These are phyloP conservation scores for Heliosperma pusillum DNA, from an alignment of 148 eudicot species.

Conservation along the genomic window DNA sequence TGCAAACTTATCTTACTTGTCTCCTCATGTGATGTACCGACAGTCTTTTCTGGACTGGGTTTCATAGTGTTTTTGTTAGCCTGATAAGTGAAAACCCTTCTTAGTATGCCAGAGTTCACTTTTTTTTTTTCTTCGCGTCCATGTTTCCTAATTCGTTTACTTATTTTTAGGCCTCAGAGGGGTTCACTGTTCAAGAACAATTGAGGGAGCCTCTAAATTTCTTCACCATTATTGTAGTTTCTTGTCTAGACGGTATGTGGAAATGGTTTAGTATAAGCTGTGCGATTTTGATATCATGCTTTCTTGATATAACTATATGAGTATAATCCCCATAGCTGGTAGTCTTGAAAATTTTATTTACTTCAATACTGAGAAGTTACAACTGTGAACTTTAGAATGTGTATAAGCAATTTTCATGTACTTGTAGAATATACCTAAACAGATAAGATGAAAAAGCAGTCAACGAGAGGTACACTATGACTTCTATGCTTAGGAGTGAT, in stretches of 20 bases:
- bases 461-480: neutral
- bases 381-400: neutral
- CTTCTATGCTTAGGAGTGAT: neutral
- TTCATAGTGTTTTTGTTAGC: slow-evolving; percentile 5
- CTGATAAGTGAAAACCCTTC: slow-evolving; percentile 3
- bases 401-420: neutral
- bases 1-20: neutral
- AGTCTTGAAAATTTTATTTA: neutral
- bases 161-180: slow-evolving; percentile 65
- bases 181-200: slow-evolving; percentile 68
- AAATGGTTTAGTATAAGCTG: slow-evolving; percentile 2
- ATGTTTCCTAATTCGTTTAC: neutral
- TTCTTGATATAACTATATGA: neutral
- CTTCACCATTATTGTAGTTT: slow-evolving; percentile 47
- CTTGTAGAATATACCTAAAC: neutral
- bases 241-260: slow-evolving; percentile 45
- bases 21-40: neutral
- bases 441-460: neutral
- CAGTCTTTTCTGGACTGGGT: neutral
- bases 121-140: neutral
- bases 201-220: slow-evolving; percentile 65
- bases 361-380: neutral
- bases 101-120: neutral
- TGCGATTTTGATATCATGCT: neutral
- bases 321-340: neutral